These are phyloP conservation scores for Casuarina equisetifolia DNA, from an alignment of 306 rosid genomes.

Conservation along the genomic window DNA sequence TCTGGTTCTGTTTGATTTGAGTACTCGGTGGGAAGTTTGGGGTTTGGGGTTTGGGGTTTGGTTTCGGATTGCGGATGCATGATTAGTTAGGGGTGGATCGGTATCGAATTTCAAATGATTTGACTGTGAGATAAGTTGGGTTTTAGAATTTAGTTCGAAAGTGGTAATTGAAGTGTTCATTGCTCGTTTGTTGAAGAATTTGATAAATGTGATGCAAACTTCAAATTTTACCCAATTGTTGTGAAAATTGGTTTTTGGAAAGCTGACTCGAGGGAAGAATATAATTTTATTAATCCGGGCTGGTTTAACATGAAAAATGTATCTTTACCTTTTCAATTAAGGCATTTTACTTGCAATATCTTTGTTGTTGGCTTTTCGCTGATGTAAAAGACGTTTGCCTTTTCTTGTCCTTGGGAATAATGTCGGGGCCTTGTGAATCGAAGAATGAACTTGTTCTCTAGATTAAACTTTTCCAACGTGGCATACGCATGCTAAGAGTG, in stretches of 20 bases:
- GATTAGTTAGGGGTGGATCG: neutral
- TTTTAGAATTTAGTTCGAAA: slow-evolving; percentile 3
- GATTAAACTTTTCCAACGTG: neutral
- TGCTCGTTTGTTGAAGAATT: neutral
- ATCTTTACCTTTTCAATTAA: neutral
- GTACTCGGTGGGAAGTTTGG: neutral
- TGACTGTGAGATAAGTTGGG: slow-evolving; percentile 1
- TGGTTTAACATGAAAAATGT: neutral
- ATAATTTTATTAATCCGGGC: neutral
- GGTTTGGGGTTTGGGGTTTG: slow-evolving; percentile 16
- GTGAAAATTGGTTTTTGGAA: neutral
- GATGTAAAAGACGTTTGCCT: neutral
- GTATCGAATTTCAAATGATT: neutral
- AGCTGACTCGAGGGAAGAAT: neutral
- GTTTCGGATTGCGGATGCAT: neutral
- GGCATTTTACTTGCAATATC: neutral
- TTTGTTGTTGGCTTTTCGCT: neutral
- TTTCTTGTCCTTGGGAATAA: neutral
- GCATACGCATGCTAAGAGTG: slow-evolving; percentile 14
- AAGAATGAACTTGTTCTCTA: neutral
- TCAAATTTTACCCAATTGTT: neutral
- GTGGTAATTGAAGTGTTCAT: neutral
- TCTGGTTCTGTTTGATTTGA: neutral
- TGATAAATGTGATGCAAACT: neutral
- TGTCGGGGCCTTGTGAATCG: neutral